These are phyloP conservation scores for Xerocomus potaroensis DNA, from an alignment of 768 basidiomycete genomes.

Conservation along the genomic window DNA sequence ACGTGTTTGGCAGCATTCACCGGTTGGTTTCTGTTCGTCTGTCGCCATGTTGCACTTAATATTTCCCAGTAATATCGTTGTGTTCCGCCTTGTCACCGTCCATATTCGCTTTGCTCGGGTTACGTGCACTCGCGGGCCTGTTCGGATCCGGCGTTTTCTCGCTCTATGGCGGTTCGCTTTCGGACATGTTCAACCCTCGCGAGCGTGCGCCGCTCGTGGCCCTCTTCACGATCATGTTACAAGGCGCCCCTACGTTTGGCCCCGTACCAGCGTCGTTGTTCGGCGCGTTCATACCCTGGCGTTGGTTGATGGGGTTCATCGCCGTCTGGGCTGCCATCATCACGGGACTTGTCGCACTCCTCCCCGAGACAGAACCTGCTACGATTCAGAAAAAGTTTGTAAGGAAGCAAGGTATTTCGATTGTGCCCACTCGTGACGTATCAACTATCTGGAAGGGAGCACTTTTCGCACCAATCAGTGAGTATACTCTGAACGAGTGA, in stretches of 20 bases:
- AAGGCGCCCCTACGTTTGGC: slow-evolving; percentile 28
- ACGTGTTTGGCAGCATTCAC: slow-evolving; percentile 20
- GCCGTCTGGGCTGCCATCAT: slow-evolving; percentile 22
- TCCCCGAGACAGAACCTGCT: slow-evolving; percentile 26
- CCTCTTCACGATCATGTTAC: slow-evolving; percentile 28
- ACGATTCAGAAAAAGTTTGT: slow-evolving; percentile 17
- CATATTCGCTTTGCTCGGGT: slow-evolving; percentile 14
- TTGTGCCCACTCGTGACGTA: not conserved
- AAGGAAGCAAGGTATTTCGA: slow-evolving; percentile 6
- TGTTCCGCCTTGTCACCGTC: slow-evolving; percentile 23
- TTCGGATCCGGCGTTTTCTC: slow-evolving; percentile 26
- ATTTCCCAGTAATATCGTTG: slow-evolving; percentile 18
- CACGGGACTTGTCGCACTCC: slow-evolving; percentile 8
- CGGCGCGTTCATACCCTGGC: slow-evolving; percentile 21
- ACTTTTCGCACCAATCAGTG: slow-evolving; percentile 24
- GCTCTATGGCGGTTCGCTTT: slow-evolving; percentile 28
- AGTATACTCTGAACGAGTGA: slow-evolving; percentile 1
- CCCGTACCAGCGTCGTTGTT: slow-evolving; percentile 25
- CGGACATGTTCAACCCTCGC: slow-evolving; percentile 27
- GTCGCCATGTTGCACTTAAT: slow-evolving; percentile 4
- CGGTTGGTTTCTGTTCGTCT: slow-evolving; percentile 7
- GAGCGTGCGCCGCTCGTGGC: slow-evolving; percentile 28
- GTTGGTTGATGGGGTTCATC: slow-evolving; percentile 25
- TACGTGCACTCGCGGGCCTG: slow-evolving; percentile 20
- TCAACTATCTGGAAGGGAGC: slow-evolving; percentile 20